phyloP scores from a whole-genome alignment of 2,329 filamentous ascomycete genomes.

The Dothidotthia symphoricarpi region DNA sequence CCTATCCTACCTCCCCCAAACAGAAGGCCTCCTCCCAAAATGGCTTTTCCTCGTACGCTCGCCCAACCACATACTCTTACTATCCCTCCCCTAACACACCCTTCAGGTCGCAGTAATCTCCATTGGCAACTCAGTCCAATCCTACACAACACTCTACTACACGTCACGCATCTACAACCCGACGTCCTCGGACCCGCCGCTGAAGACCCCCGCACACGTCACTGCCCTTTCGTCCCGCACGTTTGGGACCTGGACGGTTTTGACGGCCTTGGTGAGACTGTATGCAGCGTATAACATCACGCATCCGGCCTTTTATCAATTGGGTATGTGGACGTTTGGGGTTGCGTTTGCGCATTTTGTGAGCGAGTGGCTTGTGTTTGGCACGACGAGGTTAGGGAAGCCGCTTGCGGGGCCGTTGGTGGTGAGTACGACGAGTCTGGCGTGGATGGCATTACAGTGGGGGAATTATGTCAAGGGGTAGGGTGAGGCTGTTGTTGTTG shows the following conservation, averaged over 20 bases:
- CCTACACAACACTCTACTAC: slow-evolving; percentile 75
- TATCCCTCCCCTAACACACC: not conserved
- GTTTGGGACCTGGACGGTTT: slow-evolving; percentile 85
- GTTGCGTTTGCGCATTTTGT: slow-evolving; percentile 62
- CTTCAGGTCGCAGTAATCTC: slow-evolving; percentile 78
- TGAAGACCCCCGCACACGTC: slow-evolving; percentile 50
- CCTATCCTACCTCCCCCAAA: slow-evolving; percentile 44
- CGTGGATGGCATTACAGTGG: slow-evolving; percentile 68
- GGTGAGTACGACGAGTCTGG: slow-evolving; percentile 55
- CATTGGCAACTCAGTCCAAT: slow-evolving; percentile 80
- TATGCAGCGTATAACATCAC: slow-evolving; percentile 83
- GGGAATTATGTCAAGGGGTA: slow-evolving; percentile 59
- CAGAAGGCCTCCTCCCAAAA: slow-evolving; percentile 58
- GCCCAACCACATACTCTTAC: slow-evolving; percentile 7
- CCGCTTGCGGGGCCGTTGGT: slow-evolving; percentile 60
- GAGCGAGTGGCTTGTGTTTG: slow-evolving; percentile 77
- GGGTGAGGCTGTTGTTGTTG: not conserved
- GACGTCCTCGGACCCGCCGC: slow-evolving; percentile 45
- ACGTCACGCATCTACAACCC: slow-evolving; percentile 84
- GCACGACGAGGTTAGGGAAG: slow-evolving; percentile 65
- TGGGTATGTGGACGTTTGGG: slow-evolving; percentile 78
- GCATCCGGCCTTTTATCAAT: slow-evolving; percentile 70
- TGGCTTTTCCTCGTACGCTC: slow-evolving; percentile 63
- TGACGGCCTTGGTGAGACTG: slow-evolving; percentile 72
- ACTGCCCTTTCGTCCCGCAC: slow-evolving; percentile 74